phyloP scores from a whole-genome alignment of 2,329 filamentous ascomycete genomes.

The Penicillium sp. region DNA sequence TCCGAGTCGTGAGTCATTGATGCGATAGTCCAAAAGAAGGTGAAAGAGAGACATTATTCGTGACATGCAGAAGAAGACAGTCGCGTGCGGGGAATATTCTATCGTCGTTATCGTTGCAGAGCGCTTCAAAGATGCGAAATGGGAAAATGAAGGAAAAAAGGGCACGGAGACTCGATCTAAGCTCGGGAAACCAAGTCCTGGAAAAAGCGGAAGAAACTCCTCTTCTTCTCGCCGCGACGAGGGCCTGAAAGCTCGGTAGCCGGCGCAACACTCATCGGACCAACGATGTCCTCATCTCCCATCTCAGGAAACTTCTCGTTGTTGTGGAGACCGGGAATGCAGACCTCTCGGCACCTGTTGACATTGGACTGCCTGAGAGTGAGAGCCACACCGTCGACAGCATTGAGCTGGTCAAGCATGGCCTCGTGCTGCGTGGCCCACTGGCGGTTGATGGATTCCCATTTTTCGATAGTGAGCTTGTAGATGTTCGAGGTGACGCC shows the following conservation, averaged over 20 bases:
- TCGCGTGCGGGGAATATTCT: constrained; percentile 23
- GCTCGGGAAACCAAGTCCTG: constrained; percentile 40
- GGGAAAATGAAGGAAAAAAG: neutral
- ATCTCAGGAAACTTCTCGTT: constrained; percentile 82
- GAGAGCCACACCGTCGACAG: constrained; percentile 35
- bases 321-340: constrained; percentile 43
- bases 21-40: neutral
- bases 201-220: constrained; percentile 45
- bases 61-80: constrained; percentile 23
- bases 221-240: constrained; percentile 42
- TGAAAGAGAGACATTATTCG: constrained; percentile 32
- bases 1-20: constrained; percentile 18
- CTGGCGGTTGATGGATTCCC: constrained; percentile 69
- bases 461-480: constrained; percentile 79
- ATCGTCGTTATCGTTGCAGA: constrained; percentile 28
- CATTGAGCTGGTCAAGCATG: constrained; percentile 52
- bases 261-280: constrained; percentile 68
- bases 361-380: constrained; percentile 39
- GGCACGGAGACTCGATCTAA: constrained; percentile 12
- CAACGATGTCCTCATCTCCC: constrained; percentile 88
- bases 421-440: constrained; percentile 71
- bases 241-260: constrained; percentile 42
- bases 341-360: constrained; percentile 50
- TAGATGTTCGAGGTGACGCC: constrained; percentile 86
- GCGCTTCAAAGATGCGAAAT: constrained; percentile 11